Evolutionary conservation across 2,329 filamentous ascomycete species (phyloP).

Genomic region (Plectosphaerella sp.): DNA sequence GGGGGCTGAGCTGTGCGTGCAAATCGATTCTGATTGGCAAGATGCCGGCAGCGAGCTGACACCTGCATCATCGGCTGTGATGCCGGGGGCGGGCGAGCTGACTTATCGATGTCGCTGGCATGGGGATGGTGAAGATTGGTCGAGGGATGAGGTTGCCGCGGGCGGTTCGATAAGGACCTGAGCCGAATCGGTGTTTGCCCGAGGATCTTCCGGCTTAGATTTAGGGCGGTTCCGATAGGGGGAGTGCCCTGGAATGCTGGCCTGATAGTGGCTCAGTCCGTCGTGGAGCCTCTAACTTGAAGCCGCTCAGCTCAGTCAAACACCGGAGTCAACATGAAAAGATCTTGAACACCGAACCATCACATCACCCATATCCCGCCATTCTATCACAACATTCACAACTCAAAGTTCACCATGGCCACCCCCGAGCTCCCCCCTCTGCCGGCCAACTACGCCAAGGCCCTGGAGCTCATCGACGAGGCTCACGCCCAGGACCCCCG

Average conservation of each 20-base stretch:
- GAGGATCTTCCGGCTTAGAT: too few species aligned
- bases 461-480: slow-evolving; percentile 66
- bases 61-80: slow-evolving; percentile 19
- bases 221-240: too few species aligned
- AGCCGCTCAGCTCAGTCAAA: background rate
- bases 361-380: background rate
- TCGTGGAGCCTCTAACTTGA: background rate
- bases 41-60: slow-evolving; percentile 28
- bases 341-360: background rate
- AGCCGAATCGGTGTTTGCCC: too few species aligned
- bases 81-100: too few species aligned
- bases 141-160: too few species aligned
- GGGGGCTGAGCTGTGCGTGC: slow-evolving; percentile 34
- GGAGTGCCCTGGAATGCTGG: too few species aligned
- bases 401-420: slow-evolving; percentile 10
- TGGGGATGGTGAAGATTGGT: too few species aligned
- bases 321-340: background rate
- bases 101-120: too few species aligned
- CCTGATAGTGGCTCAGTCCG: too few species aligned
- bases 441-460: slow-evolving; percentile 38
- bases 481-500: slow-evolving; percentile 41
- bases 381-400: background rate
- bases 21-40: slow-evolving; percentile 11
- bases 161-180: too few species aligned
- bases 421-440: slow-evolving; percentile 20